A percentile compares a stretch with the other conserved stretches of the same genome.
Conservation (phyloP, 768 basidiomycete genomes). For the Termitomyces sp. region DNA sequence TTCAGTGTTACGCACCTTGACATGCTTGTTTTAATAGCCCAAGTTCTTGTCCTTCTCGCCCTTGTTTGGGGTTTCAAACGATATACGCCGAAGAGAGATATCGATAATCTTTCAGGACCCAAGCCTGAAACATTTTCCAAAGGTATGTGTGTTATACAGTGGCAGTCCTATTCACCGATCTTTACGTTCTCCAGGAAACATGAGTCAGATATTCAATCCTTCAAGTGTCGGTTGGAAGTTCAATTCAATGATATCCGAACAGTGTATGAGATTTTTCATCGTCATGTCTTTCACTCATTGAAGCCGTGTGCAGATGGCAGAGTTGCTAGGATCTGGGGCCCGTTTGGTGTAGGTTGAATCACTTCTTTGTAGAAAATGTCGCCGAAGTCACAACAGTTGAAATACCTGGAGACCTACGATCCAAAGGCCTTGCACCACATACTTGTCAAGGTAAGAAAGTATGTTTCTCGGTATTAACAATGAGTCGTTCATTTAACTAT, state of each 20-base stretch:
- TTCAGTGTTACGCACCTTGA: neutral
- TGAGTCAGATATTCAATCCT: slow-evolving; percentile 10
- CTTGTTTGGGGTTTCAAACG: slow-evolving; percentile 12
- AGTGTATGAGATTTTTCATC: slow-evolving; percentile 3
- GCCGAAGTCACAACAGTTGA: slow-evolving; percentile 9
- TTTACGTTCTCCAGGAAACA: slow-evolving; percentile 10
- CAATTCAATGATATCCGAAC: slow-evolving; percentile 4
- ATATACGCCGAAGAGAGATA: slow-evolving; percentile 14
- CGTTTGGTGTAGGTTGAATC: neutral
- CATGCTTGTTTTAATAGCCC: slow-evolving; percentile 5
- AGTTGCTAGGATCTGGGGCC: slow-evolving; percentile 1
- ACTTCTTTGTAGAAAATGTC: neutral
- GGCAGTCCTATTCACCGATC: too few species aligned
- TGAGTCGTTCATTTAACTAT: neutral
- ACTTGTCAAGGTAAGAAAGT: slow-evolving; percentile 22
- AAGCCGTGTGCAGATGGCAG: neutral
- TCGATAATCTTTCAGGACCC: slow-evolving; percentile 31
- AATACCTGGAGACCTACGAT: slow-evolving; percentile 28
- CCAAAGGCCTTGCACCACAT: slow-evolving; percentile 31
- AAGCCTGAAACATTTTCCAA: slow-evolving; percentile 20
- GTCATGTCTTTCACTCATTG: neutral
- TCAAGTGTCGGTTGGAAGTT: slow-evolving; percentile 12
- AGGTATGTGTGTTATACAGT: slow-evolving; percentile 14
- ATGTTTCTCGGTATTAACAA: slow-evolving; percentile 11
- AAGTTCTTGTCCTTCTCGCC: slow-evolving; percentile 1